These are phyloP conservation scores for Artemisia argyi DNA, from an alignment of 129 eudicot genomes.

Conservation along the genomic window DNA sequence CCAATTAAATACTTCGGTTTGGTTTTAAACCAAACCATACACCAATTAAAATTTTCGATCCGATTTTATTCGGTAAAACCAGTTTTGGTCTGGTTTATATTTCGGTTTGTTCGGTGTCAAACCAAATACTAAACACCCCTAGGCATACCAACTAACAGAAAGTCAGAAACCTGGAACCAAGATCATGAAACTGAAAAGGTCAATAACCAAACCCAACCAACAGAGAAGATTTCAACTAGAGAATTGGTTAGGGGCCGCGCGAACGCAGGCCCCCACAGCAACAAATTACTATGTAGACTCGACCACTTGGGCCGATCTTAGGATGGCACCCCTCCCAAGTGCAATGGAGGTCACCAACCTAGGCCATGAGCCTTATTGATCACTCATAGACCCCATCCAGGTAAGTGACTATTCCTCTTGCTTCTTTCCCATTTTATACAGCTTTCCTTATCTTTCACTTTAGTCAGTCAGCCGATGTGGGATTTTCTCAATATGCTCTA, in stretches of 20 bases:
- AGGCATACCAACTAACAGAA: too few relatives aligned
- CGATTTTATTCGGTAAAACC: too few relatives aligned
- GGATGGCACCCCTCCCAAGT: slow-evolving; percentile 27
- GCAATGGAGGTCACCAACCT: slow-evolving; percentile 33
- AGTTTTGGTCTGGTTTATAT: too few relatives aligned
- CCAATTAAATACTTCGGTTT: too few relatives aligned
- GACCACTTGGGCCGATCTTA: slow-evolving; percentile 36
- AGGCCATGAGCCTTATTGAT: slow-evolving; percentile 29
- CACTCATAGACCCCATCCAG: slow-evolving; percentile 40
- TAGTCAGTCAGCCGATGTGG: not conserved
- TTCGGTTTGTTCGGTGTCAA: too few relatives aligned
- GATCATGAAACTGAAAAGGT: not conserved
- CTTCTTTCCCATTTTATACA: not conserved
- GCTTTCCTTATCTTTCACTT: not conserved
- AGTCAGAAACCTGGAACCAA: too few relatives aligned
- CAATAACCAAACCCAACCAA: not conserved
- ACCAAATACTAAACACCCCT: too few relatives aligned
- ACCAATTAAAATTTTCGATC: too few relatives aligned
- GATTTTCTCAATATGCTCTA: not conserved
- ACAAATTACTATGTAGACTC: slow-evolving; percentile 59
- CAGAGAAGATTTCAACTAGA: not conserved
- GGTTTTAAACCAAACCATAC: too few relatives aligned
- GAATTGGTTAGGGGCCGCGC: slow-evolving; percentile 42
- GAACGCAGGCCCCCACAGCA: slow-evolving; percentile 51
- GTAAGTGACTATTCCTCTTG: slow-evolving; percentile 7